Conservation (phyloP, 768 basidiomycete species). For the Pulveroboletus ravenelii region DNA sequence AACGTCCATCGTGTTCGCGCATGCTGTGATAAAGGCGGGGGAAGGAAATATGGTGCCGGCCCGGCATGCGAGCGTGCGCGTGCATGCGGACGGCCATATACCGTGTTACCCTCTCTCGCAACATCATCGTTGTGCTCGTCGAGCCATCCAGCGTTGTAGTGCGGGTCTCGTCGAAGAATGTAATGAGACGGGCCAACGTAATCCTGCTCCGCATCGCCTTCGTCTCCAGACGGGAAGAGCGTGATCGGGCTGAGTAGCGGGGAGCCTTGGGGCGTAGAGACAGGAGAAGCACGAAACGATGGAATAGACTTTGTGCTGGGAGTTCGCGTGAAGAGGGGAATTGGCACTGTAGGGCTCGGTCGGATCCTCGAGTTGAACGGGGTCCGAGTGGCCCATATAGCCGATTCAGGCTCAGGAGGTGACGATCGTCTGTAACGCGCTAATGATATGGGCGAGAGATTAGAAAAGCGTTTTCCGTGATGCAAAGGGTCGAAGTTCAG, state of each 20-base stretch:
- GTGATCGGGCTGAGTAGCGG: slow-evolving; percentile 36
- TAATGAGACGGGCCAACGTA: slow-evolving; percentile 50
- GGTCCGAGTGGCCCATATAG: slow-evolving; percentile 39
- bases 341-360: slow-evolving; percentile 36
- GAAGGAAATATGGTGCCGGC: slow-evolving; percentile 34
- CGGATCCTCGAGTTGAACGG: slow-evolving; percentile 35
- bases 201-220: slow-evolving; percentile 40
- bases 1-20: slow-evolving; percentile 26
- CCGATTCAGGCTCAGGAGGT: slow-evolving; percentile 33
- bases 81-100: background rate
- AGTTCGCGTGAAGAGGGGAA: slow-evolving; percentile 40
- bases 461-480: slow-evolving; percentile 14
- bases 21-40: slow-evolving; percentile 31
- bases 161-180: slow-evolving; percentile 35
- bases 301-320: slow-evolving; percentile 32
- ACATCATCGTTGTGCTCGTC: slow-evolving; percentile 12
- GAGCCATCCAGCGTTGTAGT: slow-evolving; percentile 32
- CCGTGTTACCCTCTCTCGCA: background rate
- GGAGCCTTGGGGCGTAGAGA: slow-evolving; percentile 36
- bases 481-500: slow-evolving; percentile 35
- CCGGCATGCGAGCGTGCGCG: background rate
- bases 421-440: slow-evolving; percentile 22
- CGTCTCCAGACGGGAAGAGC: slow-evolving; percentile 39
- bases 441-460: slow-evolving; percentile 33
- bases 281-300: slow-evolving; percentile 37